These are phyloP conservation scores for Botrytis galanthina DNA, from an alignment of 2,329 filamentous ascomycete genomes.

Conservation along the genomic window DNA sequence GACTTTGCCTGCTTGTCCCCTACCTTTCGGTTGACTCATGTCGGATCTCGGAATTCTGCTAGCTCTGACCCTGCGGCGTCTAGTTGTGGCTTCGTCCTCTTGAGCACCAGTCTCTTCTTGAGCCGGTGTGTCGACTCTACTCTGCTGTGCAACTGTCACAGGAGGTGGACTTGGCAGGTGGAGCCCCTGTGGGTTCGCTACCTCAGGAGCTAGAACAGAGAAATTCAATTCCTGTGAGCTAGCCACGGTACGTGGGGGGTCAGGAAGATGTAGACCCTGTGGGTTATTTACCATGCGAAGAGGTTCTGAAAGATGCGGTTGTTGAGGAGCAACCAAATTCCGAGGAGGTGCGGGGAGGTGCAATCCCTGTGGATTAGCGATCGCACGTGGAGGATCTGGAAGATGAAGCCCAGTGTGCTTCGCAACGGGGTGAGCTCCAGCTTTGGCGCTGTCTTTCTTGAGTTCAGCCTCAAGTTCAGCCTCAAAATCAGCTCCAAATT, in stretches of 20 bases:
- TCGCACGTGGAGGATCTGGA: not conserved
- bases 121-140: accelerated
- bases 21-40: not conserved
- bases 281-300: too few species aligned
- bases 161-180: not conserved
- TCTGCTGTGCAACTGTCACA: accelerated
- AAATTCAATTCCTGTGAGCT: accelerated
- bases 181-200: accelerated
- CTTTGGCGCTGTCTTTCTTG: not conserved
- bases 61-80: not conserved
- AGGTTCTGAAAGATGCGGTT: not conserved
- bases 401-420: not conserved
- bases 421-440: not conserved
- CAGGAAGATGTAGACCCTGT: not conserved
- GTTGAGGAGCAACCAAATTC: accelerated
- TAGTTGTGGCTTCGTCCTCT: not conserved
- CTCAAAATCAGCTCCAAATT: not conserved
- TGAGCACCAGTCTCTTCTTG: not conserved
- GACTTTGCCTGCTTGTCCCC: not conserved
- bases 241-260: not conserved
- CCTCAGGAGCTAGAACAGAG: not conserved
- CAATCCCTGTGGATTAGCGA: not conserved
- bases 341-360: not conserved
- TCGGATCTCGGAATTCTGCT: not conserved
- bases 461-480: not conserved